Evolutionary conservation across 1,139 yeast genomes (phyloP).

Genomic region (Eremothecium coryli): DNA sequence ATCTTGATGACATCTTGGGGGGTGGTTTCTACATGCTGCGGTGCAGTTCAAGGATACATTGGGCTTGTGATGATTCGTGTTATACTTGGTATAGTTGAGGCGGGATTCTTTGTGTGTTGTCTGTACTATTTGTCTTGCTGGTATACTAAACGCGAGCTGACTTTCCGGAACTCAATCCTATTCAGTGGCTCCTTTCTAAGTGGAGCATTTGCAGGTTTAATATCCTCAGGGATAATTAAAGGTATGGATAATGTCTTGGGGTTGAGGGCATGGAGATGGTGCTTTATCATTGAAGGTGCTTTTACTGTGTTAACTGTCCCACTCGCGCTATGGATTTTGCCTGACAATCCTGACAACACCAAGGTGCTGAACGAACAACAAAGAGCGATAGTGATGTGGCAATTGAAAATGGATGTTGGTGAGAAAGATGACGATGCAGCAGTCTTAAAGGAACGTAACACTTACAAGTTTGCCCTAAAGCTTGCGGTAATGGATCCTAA

Average conservation of each 20-base stretch:
- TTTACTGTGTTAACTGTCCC: slow-evolving; percentile 23
- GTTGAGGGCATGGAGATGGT: slow-evolving; percentile 33
- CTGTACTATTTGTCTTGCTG: slow-evolving; percentile 30
- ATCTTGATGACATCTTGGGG: slow-evolving; percentile 41
- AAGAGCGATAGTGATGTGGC: slow-evolving; percentile 42
- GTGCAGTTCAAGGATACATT: slow-evolving; percentile 34
- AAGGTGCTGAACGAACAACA: slow-evolving; percentile 44
- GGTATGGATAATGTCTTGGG: slow-evolving; percentile 19
- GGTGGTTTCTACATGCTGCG: slow-evolving; percentile 38
- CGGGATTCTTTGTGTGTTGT: slow-evolving; percentile 40
- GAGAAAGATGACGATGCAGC: slow-evolving; percentile 40
- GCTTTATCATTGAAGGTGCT: slow-evolving; percentile 35
- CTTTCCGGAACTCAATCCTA: slow-evolving; percentile 33
- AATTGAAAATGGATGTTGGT: slow-evolving; percentile 34
- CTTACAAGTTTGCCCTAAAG: slow-evolving; percentile 34
- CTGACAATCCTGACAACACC: slow-evolving; percentile 50
- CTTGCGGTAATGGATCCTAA: slow-evolving; percentile 39
- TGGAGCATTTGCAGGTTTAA: slow-evolving; percentile 36
- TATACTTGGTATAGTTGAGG: slow-evolving; percentile 42
- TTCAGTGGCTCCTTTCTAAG: slow-evolving; percentile 31
- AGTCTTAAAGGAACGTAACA: slow-evolving; percentile 31
- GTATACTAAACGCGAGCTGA: slow-evolving; percentile 32
- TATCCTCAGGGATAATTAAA: slow-evolving; percentile 30
- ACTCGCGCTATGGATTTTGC: slow-evolving; percentile 15
- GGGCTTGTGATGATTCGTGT: slow-evolving; percentile 37